Evolutionary conservation across 2,329 filamentous ascomycete species (phyloP), one percentile per base, ranked within the genome.

Genomic region (Ophiostoma sp.): DNA sequence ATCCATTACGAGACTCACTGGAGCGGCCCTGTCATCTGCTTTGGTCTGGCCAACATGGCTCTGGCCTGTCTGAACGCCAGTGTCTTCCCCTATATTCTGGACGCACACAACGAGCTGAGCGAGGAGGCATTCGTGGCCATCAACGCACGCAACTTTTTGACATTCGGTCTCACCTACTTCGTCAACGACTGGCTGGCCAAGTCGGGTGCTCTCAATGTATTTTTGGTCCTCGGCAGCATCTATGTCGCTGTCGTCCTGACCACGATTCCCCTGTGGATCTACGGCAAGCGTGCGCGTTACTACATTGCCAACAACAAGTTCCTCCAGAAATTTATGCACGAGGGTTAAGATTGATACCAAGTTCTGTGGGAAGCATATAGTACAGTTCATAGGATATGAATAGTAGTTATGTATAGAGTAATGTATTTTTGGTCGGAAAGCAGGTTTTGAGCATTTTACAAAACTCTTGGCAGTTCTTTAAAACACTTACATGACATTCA

Each of bases 61-160:
- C 75, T 83, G 57, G 81, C 81, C 4, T 82, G 83, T 71, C 78
- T 80, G 0, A 80, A 80, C 57, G 80, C 82, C 0, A 83, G 81
- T 67, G 81, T 83, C 5, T 84, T 84, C 73, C 82, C 82, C 13
- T 85, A 85, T 71, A 79, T 85, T 23, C 78, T 84, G 66, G 83
- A 85, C 74, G 79, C 79, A 54, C 75, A 83, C 69, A 81, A 80
- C 39, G 82, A 83, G 74, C 74, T 83, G 54, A 81, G 80, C 60
- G 73, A 74, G 44, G 73, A 83, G 67, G 82, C 82, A 1, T 83
- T 85, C 72, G 83, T 84, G 23, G 82, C 82, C 17, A 83, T 84
- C 75, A 84, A 84, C 71, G 80, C 82, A 5, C 78, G 82, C 68
- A 83, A 83, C 70, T 72, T 84, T 39, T 72, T 84, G 15, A 83